phyloP scores from a whole-genome alignment of 208 protist genomes.

The Leishmania aethiopica region DNA sequence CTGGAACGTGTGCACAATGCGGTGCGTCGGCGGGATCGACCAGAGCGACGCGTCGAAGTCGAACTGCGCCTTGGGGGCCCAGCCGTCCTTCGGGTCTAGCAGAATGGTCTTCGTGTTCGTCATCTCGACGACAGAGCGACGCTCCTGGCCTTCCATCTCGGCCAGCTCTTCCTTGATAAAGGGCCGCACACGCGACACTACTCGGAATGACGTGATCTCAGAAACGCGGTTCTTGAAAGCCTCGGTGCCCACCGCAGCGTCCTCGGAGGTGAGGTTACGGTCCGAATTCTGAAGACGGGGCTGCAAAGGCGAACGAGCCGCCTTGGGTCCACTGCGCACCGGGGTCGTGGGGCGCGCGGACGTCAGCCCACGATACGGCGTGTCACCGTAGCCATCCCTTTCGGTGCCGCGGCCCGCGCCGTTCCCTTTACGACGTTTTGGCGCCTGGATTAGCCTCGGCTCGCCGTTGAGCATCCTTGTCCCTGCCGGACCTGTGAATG shows the following conservation, averaged over 20 bases:
- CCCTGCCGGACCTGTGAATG: background rate
- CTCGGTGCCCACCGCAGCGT: slow-evolving; percentile 66
- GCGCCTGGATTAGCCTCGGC: slow-evolving; percentile 63
- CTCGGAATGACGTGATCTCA: slow-evolving; percentile 89
- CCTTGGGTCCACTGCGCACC: slow-evolving; percentile 4
- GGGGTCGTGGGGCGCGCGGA: slow-evolving; percentile 17
- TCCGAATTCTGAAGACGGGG: slow-evolving; percentile 24
- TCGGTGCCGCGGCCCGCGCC: slow-evolving; percentile 6
- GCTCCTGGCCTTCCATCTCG: slow-evolving; percentile 85
- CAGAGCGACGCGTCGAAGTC: slow-evolving; percentile 91
- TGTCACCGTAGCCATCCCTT: background rate
- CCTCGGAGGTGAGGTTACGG: slow-evolving; percentile 40
- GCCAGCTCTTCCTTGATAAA: slow-evolving; percentile 90
- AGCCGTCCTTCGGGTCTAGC: slow-evolving; percentile 85
- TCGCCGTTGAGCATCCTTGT: slow-evolving; percentile 38
- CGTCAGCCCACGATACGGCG: slow-evolving; percentile 6
- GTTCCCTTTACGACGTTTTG: slow-evolving; percentile 12
- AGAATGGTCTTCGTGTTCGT: slow-evolving; percentile 85
- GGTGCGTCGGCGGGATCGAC: slow-evolving; percentile 88
- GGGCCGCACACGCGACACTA: slow-evolving; percentile 83
- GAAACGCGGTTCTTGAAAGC: slow-evolving; percentile 81
- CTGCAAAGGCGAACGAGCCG: background rate
- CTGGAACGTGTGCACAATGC: slow-evolving; percentile 83
- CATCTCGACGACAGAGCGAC: slow-evolving; percentile 91
- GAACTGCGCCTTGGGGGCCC: slow-evolving; percentile 88